These are phyloP conservation scores for Monsonia emarginata DNA, from an alignment of 441 rosid genomes.

Conservation along the genomic window DNA sequence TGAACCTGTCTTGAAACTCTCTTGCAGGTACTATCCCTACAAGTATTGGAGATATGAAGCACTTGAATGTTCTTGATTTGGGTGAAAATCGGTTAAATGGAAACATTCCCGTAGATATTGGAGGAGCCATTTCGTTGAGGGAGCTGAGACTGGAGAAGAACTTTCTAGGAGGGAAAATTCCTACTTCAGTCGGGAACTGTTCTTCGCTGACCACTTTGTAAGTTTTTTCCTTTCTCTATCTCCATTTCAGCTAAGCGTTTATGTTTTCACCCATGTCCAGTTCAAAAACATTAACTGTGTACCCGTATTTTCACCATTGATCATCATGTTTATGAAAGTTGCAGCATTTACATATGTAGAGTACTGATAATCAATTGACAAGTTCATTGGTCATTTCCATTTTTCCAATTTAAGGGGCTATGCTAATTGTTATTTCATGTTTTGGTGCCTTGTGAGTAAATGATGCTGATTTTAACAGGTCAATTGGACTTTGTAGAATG, in stretches of 20 bases:
- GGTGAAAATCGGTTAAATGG: constrained; percentile 46
- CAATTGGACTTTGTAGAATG: too few relatives aligned
- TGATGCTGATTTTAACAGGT: not conserved
- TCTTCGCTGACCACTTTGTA: constrained; percentile 42
- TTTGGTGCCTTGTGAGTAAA: not conserved
- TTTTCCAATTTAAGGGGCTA: not conserved
- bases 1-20: constrained; percentile 45
- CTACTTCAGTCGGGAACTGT: constrained; percentile 45
- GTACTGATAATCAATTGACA: too few relatives aligned
- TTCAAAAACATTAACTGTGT: not conserved
- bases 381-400: not conserved
- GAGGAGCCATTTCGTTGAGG: constrained; percentile 43
- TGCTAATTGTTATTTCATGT: not conserved
- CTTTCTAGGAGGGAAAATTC: constrained; percentile 37
- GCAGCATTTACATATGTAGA: not conserved
- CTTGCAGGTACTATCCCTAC: constrained; percentile 37
- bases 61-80: constrained; percentile 41
- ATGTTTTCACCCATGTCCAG: not conserved
- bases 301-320: not conserved
- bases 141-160: constrained; percentile 43
- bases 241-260: not conserved
- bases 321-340: not conserved
- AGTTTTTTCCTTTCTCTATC: constrained; percentile 18
- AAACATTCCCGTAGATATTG: constrained; percentile 41
- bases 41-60: constrained; percentile 37